These are phyloP conservation scores for Haematococcus sp. DNA, from an alignment of 139 green algal species.

Conservation along the genomic window DNA sequence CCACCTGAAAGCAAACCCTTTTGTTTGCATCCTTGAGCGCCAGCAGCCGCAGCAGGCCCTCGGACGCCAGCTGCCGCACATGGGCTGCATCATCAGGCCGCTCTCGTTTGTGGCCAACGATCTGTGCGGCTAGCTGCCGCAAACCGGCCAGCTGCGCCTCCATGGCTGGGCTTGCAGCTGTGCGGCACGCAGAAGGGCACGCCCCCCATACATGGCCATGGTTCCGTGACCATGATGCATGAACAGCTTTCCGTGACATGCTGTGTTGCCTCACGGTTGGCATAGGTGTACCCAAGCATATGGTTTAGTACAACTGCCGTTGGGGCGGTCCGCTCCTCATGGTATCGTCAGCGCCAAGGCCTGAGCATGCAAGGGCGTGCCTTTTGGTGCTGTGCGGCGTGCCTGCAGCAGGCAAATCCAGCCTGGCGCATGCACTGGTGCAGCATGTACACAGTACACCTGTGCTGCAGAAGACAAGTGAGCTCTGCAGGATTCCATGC, in stretches of 20 bases:
- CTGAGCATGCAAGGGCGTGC: not conserved
- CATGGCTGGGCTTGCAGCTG: too few species aligned
- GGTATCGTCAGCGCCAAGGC: not conserved
- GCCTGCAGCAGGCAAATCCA: not conserved
- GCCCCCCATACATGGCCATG: too few species aligned
- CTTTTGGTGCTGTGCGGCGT: not conserved
- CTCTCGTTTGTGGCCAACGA: not conserved
- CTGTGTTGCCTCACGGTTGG: too few species aligned
- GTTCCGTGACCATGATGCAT: too few species aligned
- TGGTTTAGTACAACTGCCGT: not conserved
- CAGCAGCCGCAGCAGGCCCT: conserved; percentile 34
- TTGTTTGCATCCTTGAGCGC: conserved; percentile 45
- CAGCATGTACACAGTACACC: not conserved
- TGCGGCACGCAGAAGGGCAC: too few species aligned
- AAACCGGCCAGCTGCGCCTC: not conserved
- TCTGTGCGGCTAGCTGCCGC: conserved; percentile 12
- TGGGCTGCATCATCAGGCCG: not conserved
- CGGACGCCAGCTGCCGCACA: not conserved
- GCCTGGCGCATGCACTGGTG: not conserved
- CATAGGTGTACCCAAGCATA: not conserved
- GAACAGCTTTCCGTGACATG: too few species aligned
- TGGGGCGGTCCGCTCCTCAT: not conserved
- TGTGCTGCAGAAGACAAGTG: not conserved
- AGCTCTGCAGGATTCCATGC: not conserved
- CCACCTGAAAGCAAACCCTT: conserved; percentile 28